Evolutionary conservation across 106 monocot genomes (phyloP).

Genomic region (Dendrobium catenatum): DNA sequence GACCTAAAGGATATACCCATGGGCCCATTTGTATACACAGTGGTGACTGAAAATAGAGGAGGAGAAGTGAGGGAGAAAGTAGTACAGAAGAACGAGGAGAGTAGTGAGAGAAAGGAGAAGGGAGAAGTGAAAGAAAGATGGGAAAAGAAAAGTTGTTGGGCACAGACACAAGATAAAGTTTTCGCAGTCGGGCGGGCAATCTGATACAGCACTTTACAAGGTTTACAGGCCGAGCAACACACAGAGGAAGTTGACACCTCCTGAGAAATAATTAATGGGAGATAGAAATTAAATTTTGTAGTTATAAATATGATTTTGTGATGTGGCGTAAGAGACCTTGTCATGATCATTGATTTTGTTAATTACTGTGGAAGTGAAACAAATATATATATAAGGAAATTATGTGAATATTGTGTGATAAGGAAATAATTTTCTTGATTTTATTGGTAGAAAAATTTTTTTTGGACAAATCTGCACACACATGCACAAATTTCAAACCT

Average conservation of each 20-base stretch:
- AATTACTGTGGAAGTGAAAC: too few relatives aligned
- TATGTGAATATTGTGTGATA: too few relatives aligned
- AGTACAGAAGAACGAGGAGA: neutral
- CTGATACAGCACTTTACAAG: neutral
- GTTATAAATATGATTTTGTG: neutral
- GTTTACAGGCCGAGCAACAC: neutral
- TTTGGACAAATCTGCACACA: too few relatives aligned
- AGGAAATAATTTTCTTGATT: too few relatives aligned
- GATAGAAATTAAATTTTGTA: neutral
- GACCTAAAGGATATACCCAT: slow-evolving; percentile 22
- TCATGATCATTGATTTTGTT: neutral
- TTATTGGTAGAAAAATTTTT: too few relatives aligned
- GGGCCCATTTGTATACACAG: slow-evolving; percentile 35
- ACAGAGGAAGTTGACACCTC: neutral
- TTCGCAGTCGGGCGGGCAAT: neutral
- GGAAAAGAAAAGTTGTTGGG: neutral
- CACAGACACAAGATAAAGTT: slow-evolving; percentile 8
- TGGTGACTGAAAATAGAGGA: slow-evolving; percentile 4
- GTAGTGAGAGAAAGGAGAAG: neutral
- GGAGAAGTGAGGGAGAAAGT: neutral
- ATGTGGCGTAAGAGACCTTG: neutral
- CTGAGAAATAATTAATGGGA: neutral
- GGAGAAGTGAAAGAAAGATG: neutral
- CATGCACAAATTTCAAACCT: too few relatives aligned
- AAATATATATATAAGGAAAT: too few relatives aligned